These are phyloP conservation scores for Fusarium equiseti DNA, from an alignment of 2,329 filamentous ascomycete genomes.

Conservation along the genomic window DNA sequence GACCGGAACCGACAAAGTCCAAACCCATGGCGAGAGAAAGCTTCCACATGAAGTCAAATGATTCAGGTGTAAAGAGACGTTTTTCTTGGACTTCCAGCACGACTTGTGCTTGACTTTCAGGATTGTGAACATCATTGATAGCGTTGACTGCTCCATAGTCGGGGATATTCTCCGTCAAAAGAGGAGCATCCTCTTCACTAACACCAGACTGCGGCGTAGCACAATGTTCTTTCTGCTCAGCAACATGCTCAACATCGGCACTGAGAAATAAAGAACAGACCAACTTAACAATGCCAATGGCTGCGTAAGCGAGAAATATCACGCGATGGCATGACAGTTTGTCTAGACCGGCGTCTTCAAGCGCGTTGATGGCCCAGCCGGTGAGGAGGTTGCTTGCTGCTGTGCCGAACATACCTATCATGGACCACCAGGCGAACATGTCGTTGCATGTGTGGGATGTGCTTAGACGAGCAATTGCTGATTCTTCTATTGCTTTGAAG, in stretches of 20 bases:
- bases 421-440: conserved; percentile 44
- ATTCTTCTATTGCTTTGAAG: conserved; percentile 43
- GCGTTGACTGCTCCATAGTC: conserved; percentile 24
- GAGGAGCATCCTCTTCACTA: conserved; percentile 18
- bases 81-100: not conserved
- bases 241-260: conserved; percentile 27
- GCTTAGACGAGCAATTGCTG: conserved; percentile 38
- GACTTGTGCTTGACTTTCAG: not conserved
- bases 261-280: conserved; percentile 29
- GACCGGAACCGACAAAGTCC: conserved; percentile 41
- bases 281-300: conserved; percentile 31
- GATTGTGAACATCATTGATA: not conserved
- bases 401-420: conserved; percentile 43
- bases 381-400: conserved; percentile 38
- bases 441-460: conserved; percentile 40
- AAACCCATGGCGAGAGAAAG: conserved; percentile 34
- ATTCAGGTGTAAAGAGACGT: conserved; percentile 30
- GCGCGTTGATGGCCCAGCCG: conserved; percentile 35
- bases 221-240: conserved; percentile 17
- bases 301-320: conserved; percentile 34
- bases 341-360: conserved; percentile 19
- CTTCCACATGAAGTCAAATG: conserved; percentile 42
- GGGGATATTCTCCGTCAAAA: not conserved
- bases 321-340: conserved; percentile 27
- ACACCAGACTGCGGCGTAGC: conserved; percentile 7